Evolutionary conservation across 495 filamentous ascomycete species (phyloP).

Genomic region (Lasiosphaeria ovina): DNA sequence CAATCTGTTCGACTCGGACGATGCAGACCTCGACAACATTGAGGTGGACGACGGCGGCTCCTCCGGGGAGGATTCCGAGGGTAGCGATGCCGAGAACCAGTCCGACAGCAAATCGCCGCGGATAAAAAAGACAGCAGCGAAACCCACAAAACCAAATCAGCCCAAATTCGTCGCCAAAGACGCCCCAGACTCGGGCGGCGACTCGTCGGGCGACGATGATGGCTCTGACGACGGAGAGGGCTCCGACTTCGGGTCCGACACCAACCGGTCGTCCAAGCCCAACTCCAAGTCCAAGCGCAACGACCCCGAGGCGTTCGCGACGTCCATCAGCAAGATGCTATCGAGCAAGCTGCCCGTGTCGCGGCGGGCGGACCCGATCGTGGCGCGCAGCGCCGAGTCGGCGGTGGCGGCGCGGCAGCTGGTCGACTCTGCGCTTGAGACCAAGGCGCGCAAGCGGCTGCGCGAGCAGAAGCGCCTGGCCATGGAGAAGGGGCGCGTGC

Average conservation of each 20-base stretch:
- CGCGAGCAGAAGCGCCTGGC: conserved; percentile 78
- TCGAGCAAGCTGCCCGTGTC: conserved; percentile 77
- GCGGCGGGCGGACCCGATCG: conserved; percentile 80
- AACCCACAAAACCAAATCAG: conserved; percentile 14
- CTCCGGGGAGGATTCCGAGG: conserved; percentile 36
- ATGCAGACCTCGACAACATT: conserved; percentile 53
- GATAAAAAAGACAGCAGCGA: conserved; percentile 14
- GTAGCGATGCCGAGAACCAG: conserved; percentile 37
- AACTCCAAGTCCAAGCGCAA: conserved; percentile 69
- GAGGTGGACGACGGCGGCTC: conserved; percentile 43
- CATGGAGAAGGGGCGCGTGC: conserved; percentile 81
- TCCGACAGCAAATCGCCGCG: neutral
- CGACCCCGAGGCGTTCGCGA: conserved; percentile 86
- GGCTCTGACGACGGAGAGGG: conserved; percentile 38
- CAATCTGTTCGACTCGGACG: conserved; percentile 66
- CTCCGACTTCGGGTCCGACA: conserved; percentile 36
- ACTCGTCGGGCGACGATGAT: conserved; percentile 33
- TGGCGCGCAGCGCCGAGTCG: conserved; percentile 73
- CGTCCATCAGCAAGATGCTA: conserved; percentile 87
- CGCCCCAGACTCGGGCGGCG: conserved; percentile 32
- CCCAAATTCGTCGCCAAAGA: conserved; percentile 31
- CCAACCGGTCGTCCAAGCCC: conserved; percentile 23
- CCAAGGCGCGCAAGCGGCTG: conserved; percentile 72
- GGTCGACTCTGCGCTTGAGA: conserved; percentile 73
- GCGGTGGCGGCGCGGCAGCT: conserved; percentile 62